Base-by-base conservation (phyloP, 768 basidiomycete species). In the Pseudohyphozyma bogoriensis region DNA sequence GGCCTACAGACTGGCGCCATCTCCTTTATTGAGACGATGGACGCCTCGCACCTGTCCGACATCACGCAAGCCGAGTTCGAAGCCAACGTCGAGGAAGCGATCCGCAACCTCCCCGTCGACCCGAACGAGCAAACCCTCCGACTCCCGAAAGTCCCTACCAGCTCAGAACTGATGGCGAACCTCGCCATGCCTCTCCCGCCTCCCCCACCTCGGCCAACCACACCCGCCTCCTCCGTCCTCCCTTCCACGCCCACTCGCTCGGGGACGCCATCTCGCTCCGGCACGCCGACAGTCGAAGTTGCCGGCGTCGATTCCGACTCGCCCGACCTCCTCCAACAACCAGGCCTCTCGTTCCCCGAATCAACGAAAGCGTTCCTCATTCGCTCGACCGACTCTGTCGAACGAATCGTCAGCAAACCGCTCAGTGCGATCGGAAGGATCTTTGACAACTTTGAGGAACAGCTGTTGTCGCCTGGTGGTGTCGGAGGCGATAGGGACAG, bases 21-120 rank as follows among this genome's bases (percentile, higher is more conserved):
- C 37, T 87, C 89, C 1, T 99, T 96, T 72, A 91, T 99, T 63
- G 95, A 99, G 75, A 88, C 90, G 0, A 91, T 99, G 89, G 95
- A 97, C 72, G 87, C 92, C 60, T 85, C 89, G 0, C 87, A 87
- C 11, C 76, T 99, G 45, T 93, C 90, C n/a, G 85, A 87, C 68
- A 96, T 97, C 63, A 82, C 87, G 1, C 87, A 90, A 72, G 85
- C 86, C 46, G 89, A 96, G 64, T 99, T 99, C 60, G 95, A 97
- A 72, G 78, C 74, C 85, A 85, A 70, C 49, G 69, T 70, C 33
- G 67, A 65, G 3, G 39, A 18, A 1, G 69, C 69, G 3, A 66
- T 70, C 55, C 54, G 42, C 39, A 51, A 37, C 20, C 55, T 67
- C 29, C 44, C 52, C 51, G 16, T 51, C 40, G 47, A 52, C 50